phyloP scores from a whole-genome alignment of 2,329 filamentous ascomycete genomes.

The Ophiostoma himal-ulmi region DNA sequence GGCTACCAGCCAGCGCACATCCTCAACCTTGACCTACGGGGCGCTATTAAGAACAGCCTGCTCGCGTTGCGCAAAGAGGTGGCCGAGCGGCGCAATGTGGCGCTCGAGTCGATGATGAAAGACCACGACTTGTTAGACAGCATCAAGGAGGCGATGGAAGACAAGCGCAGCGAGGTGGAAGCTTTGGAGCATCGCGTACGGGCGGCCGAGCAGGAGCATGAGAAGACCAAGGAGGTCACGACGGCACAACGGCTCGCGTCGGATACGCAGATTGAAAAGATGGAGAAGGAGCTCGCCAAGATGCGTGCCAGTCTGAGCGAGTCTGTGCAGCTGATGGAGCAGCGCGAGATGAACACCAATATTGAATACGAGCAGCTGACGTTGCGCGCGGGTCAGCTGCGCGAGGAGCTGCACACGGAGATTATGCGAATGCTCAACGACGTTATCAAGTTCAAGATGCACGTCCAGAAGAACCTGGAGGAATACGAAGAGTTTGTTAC shows the following conservation, averaged over 20 bases:
- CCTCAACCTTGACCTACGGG: conserved; percentile 80
- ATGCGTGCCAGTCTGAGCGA: conserved; percentile 81
- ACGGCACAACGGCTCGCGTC: conserved; percentile 80
- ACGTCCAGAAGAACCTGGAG: conserved; percentile 86
- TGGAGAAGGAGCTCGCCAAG: conserved; percentile 95
- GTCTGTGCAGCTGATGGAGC: conserved; percentile 85
- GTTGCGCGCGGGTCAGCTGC: conserved; percentile 71
- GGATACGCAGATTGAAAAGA: conserved; percentile 94
- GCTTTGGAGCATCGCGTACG: conserved; percentile 81
- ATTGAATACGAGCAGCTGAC: conserved; percentile 96
- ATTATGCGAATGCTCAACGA: conserved; percentile 95
- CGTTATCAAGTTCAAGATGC: conserved; percentile 97
- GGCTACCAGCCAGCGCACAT: conserved; percentile 89
- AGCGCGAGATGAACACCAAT: conserved; percentile 91
- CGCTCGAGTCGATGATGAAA: conserved; percentile 87
- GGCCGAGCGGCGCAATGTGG: conserved; percentile 74
- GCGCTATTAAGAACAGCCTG: conserved; percentile 73
- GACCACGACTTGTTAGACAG: conserved; percentile 89
- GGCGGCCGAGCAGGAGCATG: conserved; percentile 87
- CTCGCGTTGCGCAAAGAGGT: conserved; percentile 78
- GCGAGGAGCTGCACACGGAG: conserved; percentile 97
- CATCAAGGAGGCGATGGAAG: conserved; percentile 94
- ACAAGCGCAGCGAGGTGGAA: conserved; percentile 89
- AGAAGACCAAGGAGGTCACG: conserved; percentile 82
- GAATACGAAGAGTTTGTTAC: conserved; percentile 92